phyloP scores from a whole-genome alignment of 1,284 basidiomycete species.

The Tilletia walkeri region DNA sequence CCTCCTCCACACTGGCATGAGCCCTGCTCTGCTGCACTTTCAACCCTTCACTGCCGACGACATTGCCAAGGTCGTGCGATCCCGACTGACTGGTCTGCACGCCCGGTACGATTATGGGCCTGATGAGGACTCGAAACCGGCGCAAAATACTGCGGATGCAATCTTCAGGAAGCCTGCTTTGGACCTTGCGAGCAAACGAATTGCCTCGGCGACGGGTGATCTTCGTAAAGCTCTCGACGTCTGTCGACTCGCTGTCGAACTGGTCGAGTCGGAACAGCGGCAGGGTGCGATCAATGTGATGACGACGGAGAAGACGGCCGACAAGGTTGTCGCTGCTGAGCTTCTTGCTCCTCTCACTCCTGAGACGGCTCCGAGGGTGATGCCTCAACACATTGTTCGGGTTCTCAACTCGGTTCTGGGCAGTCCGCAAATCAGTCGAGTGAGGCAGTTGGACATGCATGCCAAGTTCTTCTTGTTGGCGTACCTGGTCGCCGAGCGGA shows the following conservation, averaged over 20 bases:
- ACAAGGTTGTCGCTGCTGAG: neutral
- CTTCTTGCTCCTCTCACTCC: slow-evolving; percentile 38
- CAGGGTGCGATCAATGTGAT: slow-evolving; percentile 28
- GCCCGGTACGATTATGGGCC: slow-evolving; percentile 33
- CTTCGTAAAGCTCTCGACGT: slow-evolving; percentile 57
- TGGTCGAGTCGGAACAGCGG: slow-evolving; percentile 50
- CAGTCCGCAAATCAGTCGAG: slow-evolving; percentile 41
- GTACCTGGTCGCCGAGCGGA: slow-evolving; percentile 37
- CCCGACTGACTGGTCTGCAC: slow-evolving; percentile 50
- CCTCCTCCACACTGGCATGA: slow-evolving; percentile 42
- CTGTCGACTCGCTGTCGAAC: slow-evolving; percentile 54
- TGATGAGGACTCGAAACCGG: slow-evolving; percentile 21
- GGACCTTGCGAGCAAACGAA: slow-evolving; percentile 56
- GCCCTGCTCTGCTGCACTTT: slow-evolving; percentile 57
- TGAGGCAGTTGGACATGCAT: slow-evolving; percentile 47
- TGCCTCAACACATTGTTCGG: slow-evolving; percentile 48
- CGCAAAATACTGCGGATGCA: neutral
- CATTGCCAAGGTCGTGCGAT: slow-evolving; percentile 53
- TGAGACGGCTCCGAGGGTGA: slow-evolving; percentile 41
- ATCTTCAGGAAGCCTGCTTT: slow-evolving; percentile 56
- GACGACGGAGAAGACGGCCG: slow-evolving; percentile 1
- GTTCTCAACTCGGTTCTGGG: slow-evolving; percentile 51
- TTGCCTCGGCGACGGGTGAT: slow-evolving; percentile 57
- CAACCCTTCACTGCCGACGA: slow-evolving; percentile 55
- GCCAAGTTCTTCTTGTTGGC: slow-evolving; percentile 50